Conservation (phyloP, 176 grass and related monocot genomes). For the Rhipidocladum racemiflorum region DNA sequence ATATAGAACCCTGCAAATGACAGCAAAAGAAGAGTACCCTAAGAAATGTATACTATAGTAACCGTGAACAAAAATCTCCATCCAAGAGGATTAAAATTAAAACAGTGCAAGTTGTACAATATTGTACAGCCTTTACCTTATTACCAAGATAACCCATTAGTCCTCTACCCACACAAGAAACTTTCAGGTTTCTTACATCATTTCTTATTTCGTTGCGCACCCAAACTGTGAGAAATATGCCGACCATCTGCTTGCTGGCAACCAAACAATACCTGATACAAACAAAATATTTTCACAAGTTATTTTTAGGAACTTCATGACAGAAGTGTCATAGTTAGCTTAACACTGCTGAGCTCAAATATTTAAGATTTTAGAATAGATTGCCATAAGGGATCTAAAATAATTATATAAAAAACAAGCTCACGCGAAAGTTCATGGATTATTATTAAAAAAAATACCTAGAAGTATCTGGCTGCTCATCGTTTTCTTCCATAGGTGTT, state of each 20-base stretch:
- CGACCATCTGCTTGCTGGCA: constrained; percentile 97
- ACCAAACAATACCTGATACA: constrained; percentile 83
- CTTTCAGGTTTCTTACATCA: constrained; percentile 90
- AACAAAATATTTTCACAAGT: neutral
- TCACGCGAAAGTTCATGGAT: neutral
- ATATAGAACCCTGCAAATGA: constrained; percentile 99
- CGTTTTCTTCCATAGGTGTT: constrained; percentile 47
- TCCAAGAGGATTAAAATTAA: neutral
- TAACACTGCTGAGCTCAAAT: too few species aligned
- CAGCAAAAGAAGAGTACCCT: constrained; percentile 32
- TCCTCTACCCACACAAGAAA: constrained; percentile 92
- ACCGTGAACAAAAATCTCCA: neutral
- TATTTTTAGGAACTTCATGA: too few species aligned
- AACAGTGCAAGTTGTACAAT: neutral
- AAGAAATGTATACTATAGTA: neutral
- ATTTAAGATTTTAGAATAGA: too few species aligned
- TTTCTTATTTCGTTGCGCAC: constrained; percentile 76
- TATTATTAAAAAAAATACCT: constrained; percentile 45
- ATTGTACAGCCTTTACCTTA: constrained; percentile 58
- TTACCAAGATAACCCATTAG: constrained; percentile 99
- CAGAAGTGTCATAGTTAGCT: too few species aligned
- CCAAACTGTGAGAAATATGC: constrained; percentile 93
- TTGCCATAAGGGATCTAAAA: neutral
- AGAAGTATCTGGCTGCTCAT: constrained; percentile 38
- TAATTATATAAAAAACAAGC: neutral